phyloP scores from a whole-genome alignment of 169 alveolate species.

The Plasmodium relictum region DNA sequence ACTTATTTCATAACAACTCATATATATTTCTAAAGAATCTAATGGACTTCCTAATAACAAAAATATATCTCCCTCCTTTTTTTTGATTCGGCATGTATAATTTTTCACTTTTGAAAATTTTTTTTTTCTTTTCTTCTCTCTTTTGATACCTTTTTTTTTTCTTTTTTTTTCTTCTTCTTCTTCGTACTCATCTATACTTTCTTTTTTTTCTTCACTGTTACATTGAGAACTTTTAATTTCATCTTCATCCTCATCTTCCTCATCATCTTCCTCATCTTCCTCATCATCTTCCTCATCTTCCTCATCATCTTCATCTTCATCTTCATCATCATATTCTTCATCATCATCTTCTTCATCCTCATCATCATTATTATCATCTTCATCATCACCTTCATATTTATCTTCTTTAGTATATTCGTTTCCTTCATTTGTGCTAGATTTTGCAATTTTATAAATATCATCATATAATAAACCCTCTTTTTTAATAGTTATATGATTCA shows the following conservation, averaged over 20 bases:
- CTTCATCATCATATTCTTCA: background rate
- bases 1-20: conserved; percentile 39
- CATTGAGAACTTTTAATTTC: background rate
- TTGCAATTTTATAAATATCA: conserved; percentile 6
- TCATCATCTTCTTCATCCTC: background rate
- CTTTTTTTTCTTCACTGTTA: background rate
- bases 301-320: background rate
- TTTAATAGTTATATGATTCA: conserved; percentile 10
- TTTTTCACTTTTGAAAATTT: background rate
- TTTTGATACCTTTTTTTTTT: background rate
- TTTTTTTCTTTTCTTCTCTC: background rate
- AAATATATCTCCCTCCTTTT: conserved; percentile 70
- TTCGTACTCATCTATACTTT: background rate
- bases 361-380: background rate
- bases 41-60: conserved; percentile 65
- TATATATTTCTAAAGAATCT: conserved; percentile 39
- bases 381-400: background rate
- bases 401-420: background rate
- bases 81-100: conserved; percentile 14
- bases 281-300: background rate
- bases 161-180: background rate
- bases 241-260: background rate
- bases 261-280: background rate
- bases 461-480: conserved; percentile 19
- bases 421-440: conserved; percentile 40